Evolutionary conservation across 2,329 filamentous ascomycete genomes (phyloP).

Genomic region (Davidsoniella neocaledoniae): DNA sequence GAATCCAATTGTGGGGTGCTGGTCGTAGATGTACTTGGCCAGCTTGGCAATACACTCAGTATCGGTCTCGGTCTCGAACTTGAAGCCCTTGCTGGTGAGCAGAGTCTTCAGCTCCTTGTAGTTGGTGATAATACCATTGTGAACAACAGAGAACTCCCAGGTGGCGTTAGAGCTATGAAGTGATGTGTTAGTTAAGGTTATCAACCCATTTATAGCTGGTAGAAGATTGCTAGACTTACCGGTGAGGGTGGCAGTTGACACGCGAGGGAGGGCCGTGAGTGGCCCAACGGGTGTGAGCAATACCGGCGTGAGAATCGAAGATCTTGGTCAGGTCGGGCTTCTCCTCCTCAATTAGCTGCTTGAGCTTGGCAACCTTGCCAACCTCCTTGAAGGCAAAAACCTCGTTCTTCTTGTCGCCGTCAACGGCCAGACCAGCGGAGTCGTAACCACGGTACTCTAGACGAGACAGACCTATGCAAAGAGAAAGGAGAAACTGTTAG

Average conservation of each 20-base stretch:
- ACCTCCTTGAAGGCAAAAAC: constrained; percentile 97
- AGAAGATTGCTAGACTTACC: constrained; percentile 37
- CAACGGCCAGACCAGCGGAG: constrained; percentile 86
- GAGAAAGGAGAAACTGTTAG: background rate
- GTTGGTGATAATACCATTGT: constrained; percentile 99
- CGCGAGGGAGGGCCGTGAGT: constrained; percentile 91
- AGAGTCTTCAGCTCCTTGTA: constrained; percentile 98
- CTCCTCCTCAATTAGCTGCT: constrained; percentile 72
- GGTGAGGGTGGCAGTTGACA: constrained; percentile 94
- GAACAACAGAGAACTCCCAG: constrained; percentile 94
- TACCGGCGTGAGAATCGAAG: constrained; percentile 95
- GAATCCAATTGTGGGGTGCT: constrained; percentile 88
- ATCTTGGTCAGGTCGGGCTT: constrained; percentile 77
- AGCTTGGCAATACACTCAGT: constrained; percentile 99
- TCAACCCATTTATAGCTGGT: background rate
- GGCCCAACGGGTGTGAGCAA: constrained; percentile 97
- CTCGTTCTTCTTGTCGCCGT: constrained; percentile 98
- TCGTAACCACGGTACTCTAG: constrained; percentile 99
- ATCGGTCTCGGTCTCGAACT: constrained; percentile 97
- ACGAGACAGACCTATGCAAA: constrained; percentile 61
- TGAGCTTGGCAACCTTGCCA: constrained; percentile 94
- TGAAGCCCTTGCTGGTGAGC: constrained; percentile 85
- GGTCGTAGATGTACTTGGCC: constrained; percentile 93
- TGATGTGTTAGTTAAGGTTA: background rate
- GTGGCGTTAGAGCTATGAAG: constrained; percentile 62